Percentiles rank a stretch among this genome's conserved stretches.
These are phyloP conservation scores for Leucocoprinus leucothites DNA, from an alignment of 768 basidiomycete genomes.

Conservation along the genomic window DNA sequence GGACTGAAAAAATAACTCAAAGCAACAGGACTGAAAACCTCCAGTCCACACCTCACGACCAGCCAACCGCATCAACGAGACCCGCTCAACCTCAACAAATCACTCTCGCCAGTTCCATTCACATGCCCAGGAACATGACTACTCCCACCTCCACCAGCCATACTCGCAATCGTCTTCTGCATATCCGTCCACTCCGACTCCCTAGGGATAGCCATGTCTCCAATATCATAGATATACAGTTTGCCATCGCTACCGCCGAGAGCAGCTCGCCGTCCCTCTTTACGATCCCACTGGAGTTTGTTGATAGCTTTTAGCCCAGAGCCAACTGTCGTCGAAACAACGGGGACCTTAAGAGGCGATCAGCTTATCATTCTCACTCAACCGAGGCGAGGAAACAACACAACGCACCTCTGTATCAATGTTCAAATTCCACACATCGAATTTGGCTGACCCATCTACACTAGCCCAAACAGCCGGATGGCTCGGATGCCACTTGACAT, in stretches of 20 bases:
- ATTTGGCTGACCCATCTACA: slow-evolving; percentile 93
- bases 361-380: background rate
- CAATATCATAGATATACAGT: slow-evolving; percentile 93
- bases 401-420: slow-evolving; percentile 89
- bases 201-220: slow-evolving; percentile 83
- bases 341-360: slow-evolving; percentile 65
- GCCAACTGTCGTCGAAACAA: slow-evolving; percentile 81
- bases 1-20: background rate
- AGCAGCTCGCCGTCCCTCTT: slow-evolving; percentile 87
- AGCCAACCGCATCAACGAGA: slow-evolving; percentile 22
- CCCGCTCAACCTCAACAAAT: slow-evolving; percentile 26
- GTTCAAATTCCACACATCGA: slow-evolving; percentile 98
- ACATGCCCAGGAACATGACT: slow-evolving; percentile 25
- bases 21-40: background rate
- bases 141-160: slow-evolving; percentile 47
- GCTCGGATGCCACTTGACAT: slow-evolving; percentile 95
- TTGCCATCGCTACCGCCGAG: slow-evolving; percentile 91
- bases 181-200: slow-evolving; percentile 94
- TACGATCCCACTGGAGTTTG: slow-evolving; percentile 92
- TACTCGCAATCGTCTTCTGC: slow-evolving; percentile 79
- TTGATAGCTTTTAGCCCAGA: slow-evolving; percentile 78
- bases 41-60: background rate
- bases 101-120: slow-evolving; percentile 34
- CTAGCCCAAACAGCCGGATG: slow-evolving; percentile 94
- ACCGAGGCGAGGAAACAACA: background rate